Conservation (phyloP, 2,329 filamentous ascomycete species). For the Akanthomyces muscarius region DNA sequence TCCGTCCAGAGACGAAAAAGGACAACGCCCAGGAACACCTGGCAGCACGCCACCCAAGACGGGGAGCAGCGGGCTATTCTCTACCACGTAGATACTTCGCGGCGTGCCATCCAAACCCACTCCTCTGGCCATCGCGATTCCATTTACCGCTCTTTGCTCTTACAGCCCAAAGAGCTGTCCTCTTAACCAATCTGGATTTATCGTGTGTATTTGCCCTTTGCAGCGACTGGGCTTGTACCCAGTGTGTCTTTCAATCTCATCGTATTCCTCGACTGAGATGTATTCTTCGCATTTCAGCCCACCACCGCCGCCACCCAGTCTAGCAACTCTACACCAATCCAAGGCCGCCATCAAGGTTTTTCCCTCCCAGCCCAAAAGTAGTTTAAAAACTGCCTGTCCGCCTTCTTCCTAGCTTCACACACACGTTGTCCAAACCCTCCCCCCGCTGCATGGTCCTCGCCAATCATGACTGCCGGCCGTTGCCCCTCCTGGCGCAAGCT, state of each 20-base stretch:
- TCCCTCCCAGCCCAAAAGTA: not conserved
- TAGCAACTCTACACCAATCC: not conserved
- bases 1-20: not conserved
- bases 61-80: not conserved
- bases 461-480: not conserved
- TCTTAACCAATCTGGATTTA: not conserved
- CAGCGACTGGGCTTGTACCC: not conserved
- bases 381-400: not conserved
- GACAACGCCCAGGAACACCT: not conserved
- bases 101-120: constrained; percentile 12
- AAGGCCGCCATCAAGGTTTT: not conserved
- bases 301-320: not conserved
- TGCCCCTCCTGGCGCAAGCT: not conserved
- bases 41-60: not conserved
- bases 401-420: too few relatives aligned
- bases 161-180: not conserved
- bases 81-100: not conserved
- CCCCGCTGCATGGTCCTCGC: not conserved
- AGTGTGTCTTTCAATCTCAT: not conserved
- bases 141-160: constrained; percentile 10
- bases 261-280: not conserved
- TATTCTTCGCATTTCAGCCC: not conserved
- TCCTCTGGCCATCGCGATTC: not conserved
- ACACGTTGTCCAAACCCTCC: too few relatives aligned
- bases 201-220: not conserved